Base-by-base conservation (phyloP, 257 asterid species). In the Anisodus tanguticus region DNA sequence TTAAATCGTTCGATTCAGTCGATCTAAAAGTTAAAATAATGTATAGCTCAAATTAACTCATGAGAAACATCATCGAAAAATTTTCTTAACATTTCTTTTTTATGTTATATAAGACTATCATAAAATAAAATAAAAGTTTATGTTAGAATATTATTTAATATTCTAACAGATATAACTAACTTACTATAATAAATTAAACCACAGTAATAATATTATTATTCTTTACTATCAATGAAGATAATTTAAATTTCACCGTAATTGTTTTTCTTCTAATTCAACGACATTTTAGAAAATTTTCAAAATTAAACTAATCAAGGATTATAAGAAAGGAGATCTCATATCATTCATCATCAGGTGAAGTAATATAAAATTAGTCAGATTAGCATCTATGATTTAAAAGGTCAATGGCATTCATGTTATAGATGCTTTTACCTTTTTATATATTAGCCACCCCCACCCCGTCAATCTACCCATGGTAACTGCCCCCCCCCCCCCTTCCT, bases 371-470 rank as follows among this genome's bases (percentile, higher is more conserved):
- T 49, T 39, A 81, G 72, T 66, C 49, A 72, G 88, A 86, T 81
- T 82, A 55, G 85, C 68, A 60, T 83, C 81, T 77, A 64, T 22
- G 84, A 89, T 86, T 83, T 79, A 82, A 88, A 90, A 88, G 91
- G 92, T 82, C 60, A 53, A 77, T 87, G 94, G 87, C 82, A 76
- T 60, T 86, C 90, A 88, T 81, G 93, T 86, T 87, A 90, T 90
- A 95, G 94, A 84, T 60, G 90, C 11, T 82, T 71, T 43, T 5
- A 92, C 79, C 79, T 89, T 83, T 90, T 88, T 22, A 54, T 11
- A 59, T 5, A 60, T 17, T 1, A 2, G 8, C 22, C 81, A 19
- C 7, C 6, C 6, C 10, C 26, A 7, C 8, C 45, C 5, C 55
- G 11, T 0, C n/a, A 0, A 45, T 41, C 16, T 43, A 31, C 1